Conservation (phyloP, 495 filamentous ascomycete species). For the Penicillium simplicissimum region DNA sequence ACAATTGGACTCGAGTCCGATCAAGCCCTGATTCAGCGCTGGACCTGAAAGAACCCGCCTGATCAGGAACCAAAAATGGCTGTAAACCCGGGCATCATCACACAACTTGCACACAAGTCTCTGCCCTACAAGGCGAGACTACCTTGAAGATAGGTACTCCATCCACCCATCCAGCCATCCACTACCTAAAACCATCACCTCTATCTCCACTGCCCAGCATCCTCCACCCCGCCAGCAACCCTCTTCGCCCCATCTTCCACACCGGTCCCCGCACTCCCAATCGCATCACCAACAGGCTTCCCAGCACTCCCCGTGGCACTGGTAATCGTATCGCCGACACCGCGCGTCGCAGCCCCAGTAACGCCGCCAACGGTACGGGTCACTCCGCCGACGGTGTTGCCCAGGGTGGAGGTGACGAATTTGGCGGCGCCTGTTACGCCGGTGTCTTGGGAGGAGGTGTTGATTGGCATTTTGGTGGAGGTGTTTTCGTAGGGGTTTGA, state of each 20-base stretch:
- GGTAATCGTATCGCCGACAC: slow-evolving; percentile 63
- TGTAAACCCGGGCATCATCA: too few species aligned
- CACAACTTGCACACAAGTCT: too few species aligned
- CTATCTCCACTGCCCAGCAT: slow-evolving; percentile 62
- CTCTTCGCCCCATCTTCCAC: slow-evolving; percentile 57
- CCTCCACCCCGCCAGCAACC: slow-evolving; percentile 64
- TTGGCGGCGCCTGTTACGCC: slow-evolving; percentile 45
- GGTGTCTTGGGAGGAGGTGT: slow-evolving; percentile 32
- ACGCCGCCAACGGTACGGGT: slow-evolving; percentile 70
- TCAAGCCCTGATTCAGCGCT: too few species aligned
- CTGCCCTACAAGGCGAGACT: too few species aligned
- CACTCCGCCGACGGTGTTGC: slow-evolving; percentile 62
- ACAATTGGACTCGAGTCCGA: too few species aligned
- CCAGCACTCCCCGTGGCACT: slow-evolving; percentile 63
- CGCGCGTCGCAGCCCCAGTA: slow-evolving; percentile 65
- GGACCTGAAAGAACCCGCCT: too few species aligned
- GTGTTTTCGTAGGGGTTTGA: background rate
- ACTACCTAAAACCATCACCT: slow-evolving; percentile 28
- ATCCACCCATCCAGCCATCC: background rate
- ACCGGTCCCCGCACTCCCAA: slow-evolving; percentile 60
- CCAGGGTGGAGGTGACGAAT: slow-evolving; percentile 53
- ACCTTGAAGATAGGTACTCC: background rate
- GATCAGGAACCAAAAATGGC: too few species aligned
- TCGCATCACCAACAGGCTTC: slow-evolving; percentile 63
- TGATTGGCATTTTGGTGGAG: slow-evolving; percentile 19